These are phyloP conservation scores for Beta lomatogona DNA, from an alignment of 179 eudicot species.

Conservation along the genomic window DNA sequence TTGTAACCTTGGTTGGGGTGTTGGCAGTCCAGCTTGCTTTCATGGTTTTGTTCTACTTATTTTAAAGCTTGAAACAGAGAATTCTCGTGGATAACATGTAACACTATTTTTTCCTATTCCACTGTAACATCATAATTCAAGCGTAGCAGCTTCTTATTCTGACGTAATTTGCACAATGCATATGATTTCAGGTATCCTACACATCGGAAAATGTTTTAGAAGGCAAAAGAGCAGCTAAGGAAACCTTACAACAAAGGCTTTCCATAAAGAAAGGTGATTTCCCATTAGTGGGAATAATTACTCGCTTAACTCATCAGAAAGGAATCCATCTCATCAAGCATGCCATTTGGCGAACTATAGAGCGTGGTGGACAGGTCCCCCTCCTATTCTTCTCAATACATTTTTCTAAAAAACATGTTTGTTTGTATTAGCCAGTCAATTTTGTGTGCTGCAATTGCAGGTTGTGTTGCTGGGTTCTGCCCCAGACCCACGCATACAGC, in stretches of 20 bases:
- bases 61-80: not conserved
- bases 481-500: constrained; percentile 92
- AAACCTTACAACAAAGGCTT: constrained; percentile 83
- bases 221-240: constrained; percentile 93
- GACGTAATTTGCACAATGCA: not conserved
- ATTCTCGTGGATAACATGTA: not conserved
- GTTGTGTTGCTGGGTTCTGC: constrained; percentile 95
- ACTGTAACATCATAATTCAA: not conserved
- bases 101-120: not conserved
- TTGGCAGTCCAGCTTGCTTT: no score
- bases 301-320: constrained; percentile 98
- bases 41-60: not conserved
- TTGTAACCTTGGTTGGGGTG: no score
- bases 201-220: constrained; percentile 86
- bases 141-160: not conserved
- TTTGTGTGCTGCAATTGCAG: constrained; percentile 37
- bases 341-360: constrained; percentile 92
- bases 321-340: constrained; percentile 98
- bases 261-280: constrained; percentile 70
- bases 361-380: constrained; percentile 86
- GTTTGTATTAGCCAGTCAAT: constrained; percentile 1
- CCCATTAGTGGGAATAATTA: constrained; percentile 81
- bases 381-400: not conserved
- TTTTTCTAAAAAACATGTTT: not conserved
- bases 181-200: constrained; percentile 63